Evolutionary conservation across 2,329 filamentous ascomycete genomes (phyloP), one percentile per base, ranked within the genome.

Genomic region (Sporothrix pallida): DNA sequence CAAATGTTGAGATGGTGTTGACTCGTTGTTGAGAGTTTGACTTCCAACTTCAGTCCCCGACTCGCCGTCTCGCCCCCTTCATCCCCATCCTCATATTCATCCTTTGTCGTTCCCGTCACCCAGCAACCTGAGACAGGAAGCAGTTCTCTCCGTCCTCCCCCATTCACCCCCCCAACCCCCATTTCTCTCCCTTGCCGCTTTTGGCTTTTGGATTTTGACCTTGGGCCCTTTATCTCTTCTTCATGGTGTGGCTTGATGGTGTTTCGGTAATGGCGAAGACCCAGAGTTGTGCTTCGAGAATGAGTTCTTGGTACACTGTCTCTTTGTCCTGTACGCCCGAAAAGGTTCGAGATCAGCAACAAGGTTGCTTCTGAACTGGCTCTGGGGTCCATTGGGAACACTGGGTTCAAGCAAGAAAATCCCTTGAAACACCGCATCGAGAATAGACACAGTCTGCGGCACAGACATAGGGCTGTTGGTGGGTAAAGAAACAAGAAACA

Each of bases 361-460:
- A 56, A 56, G 13, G 9, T 12, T 26, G 20, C 20, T 26, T 37
- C 31, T 56, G 52, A 26, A 13, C 56, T 37, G 26, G 31, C 7
- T 3, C 2, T 67, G 62, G 62, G 62, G 62, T 26, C 62, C 62
- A 20, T 46, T 26, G 23, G 23, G 23, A 26, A 26, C 23, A 26
- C 2, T 67, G 62, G 62, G 62, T 42, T 26, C 31, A 8, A 44
- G n/a, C 52, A 20, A 56, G 17, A 13, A 13, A 26, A 67, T 26
- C 62, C 62, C 62, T 67, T 67, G 62, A 67, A 67, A 67, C 62
- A 63, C 62, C 42, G 62, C 42, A 48, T 67, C 42, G 42, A 46
- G 62, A 48, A 67, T 67, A 48, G 62, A 67, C 20, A 20, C 62
- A 67, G 42, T 48, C 20, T 3, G 42, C 20, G 20, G 42, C 62